Percentiles rank a stretch among this genome's conserved stretches.
These are phyloP conservation scores for Cytauxzoon felis DNA, from an alignment of 169 alveolate species.

Conservation along the genomic window DNA sequence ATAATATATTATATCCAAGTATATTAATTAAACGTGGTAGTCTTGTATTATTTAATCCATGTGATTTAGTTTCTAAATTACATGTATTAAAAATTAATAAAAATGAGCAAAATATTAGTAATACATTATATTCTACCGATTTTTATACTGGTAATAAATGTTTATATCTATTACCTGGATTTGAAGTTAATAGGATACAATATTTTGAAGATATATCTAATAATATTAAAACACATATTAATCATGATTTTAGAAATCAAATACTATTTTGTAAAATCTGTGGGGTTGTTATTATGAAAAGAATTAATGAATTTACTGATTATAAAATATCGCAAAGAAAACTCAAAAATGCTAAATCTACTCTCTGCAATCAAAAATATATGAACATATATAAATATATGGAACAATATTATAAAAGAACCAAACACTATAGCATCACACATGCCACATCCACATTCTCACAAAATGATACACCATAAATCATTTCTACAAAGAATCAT, in stretches of 20 bases:
- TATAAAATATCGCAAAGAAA: constrained; percentile 19
- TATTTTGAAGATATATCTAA: constrained; percentile 5
- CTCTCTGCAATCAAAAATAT: constrained; percentile 34
- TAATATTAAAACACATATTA: neutral
- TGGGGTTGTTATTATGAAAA: constrained; percentile 26
- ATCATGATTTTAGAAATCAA: neutral
- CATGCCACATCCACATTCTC: too few relatives aligned
- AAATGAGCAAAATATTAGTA: constrained; percentile 46
- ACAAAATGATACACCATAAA: too few relatives aligned
- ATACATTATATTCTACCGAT: constrained; percentile 36
- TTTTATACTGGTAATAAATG: constrained; percentile 52
- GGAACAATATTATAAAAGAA: constrained; percentile 10
- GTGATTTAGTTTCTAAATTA: constrained; percentile 54
- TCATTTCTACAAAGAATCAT: too few relatives aligned
- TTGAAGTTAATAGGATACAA: constrained; percentile 42
- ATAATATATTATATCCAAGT: constrained; percentile 7
- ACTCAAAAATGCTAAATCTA: constrained; percentile 32
- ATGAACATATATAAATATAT: constrained; percentile 25
- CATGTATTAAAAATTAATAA: constrained; percentile 52
- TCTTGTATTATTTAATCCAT: constrained; percentile 51
- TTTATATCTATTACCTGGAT: constrained; percentile 60
- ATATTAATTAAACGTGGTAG: constrained; percentile 40
- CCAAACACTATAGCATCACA: too few relatives aligned
- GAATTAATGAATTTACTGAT: constrained; percentile 14
- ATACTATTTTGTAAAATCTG: constrained; percentile 42